Base-by-base conservation (phyloP, 2,329 filamentous ascomycete genomes). In the Fusarium secorum region DNA sequence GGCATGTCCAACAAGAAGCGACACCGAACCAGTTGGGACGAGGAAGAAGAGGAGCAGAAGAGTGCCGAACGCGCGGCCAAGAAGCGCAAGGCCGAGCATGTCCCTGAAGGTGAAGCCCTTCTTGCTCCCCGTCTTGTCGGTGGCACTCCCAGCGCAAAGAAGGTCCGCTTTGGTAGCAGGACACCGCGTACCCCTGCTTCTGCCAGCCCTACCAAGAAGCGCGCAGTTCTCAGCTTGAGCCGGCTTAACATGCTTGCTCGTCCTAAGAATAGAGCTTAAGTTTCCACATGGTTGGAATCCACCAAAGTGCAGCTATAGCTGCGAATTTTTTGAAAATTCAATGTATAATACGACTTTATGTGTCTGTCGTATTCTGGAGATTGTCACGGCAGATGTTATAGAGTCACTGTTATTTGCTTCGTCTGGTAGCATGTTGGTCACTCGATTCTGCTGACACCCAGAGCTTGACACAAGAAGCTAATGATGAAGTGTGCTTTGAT, bases 1-100 rank as follows among this genome's bases (percentile, higher is more conserved):
- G 89, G 89, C 22, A 87, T 91, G 80, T 79, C 83, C 11, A 91
- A 88, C 81, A 91, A 91, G 83, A 91, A 90, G 80, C 87, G 89
- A 30, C 85, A 86, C 73, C 85, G 89, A n/a, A 85, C 85, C 20
- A 85, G 80, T 56, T 85, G 84, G 51, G 87, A 89, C 44, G 87
- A 88, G 59, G 88, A 89, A 57, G 85, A 87, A 36, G 83, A 84
- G 0, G 85, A 86, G 54, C 78, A 83, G 48, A 82, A 85, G 66
- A 84, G 81, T 5, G 79, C 77, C 5, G 81, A 85, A 63, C 85
- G 87, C 18, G 85, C 85, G 4, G 81, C 84, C 30, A 91, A 91
- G 84, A 90, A 90, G 81, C 84, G 84, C 41, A 88, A 85, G 80
- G 82, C 84, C 44, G 81, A 84, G 51, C 74, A 81, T 22, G 83